Conservation (phyloP, 139 green algal genomes). For the Chlorella sp. region DNA sequence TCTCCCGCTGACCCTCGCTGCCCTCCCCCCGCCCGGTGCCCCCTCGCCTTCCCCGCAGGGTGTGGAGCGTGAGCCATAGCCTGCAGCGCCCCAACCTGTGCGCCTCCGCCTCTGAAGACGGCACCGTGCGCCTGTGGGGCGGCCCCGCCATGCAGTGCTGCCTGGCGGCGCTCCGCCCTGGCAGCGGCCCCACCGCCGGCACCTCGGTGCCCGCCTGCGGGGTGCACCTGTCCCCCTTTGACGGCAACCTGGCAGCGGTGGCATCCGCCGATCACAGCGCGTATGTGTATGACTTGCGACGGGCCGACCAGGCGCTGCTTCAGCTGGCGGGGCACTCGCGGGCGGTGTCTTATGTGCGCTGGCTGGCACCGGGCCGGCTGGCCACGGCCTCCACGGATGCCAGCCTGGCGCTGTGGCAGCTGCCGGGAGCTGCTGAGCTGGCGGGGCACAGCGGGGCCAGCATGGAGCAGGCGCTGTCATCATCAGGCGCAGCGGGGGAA, state of each 20-base stretch:
- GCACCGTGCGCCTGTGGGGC: constrained; percentile 82
- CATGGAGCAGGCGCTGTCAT: background rate
- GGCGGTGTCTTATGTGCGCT: constrained; percentile 90
- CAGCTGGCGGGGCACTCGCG: constrained; percentile 59
- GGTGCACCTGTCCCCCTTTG: constrained; percentile 74
- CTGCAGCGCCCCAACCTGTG: constrained; percentile 57
- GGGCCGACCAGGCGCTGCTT: constrained; percentile 44
- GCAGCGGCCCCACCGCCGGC: background rate
- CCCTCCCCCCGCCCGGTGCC: background rate
- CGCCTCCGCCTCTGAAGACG: constrained; percentile 83
- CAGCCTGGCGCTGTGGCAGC: constrained; percentile 74
- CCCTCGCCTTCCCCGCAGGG: constrained; percentile 35
- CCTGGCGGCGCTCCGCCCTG: constrained; percentile 47
- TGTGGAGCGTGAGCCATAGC: constrained; percentile 88
- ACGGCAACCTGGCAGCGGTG: constrained; percentile 77
- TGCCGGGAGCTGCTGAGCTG: constrained; percentile 6
- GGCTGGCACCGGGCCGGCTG: constrained; percentile 63
- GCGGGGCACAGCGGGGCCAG: background rate
- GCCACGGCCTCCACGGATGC: constrained; percentile 85
- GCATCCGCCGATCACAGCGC: constrained; percentile 74
- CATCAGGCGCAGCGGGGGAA: background rate
- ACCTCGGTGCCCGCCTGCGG: constrained; percentile 64
- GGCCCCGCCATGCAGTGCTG: constrained; percentile 45
- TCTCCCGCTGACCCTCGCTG: background rate
- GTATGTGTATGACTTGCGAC: constrained; percentile 83